Evolutionary conservation across 2,329 filamentous ascomycete genomes (phyloP), one percentile per base, ranked within the genome.

Genomic region (Talaromyces sp.): DNA sequence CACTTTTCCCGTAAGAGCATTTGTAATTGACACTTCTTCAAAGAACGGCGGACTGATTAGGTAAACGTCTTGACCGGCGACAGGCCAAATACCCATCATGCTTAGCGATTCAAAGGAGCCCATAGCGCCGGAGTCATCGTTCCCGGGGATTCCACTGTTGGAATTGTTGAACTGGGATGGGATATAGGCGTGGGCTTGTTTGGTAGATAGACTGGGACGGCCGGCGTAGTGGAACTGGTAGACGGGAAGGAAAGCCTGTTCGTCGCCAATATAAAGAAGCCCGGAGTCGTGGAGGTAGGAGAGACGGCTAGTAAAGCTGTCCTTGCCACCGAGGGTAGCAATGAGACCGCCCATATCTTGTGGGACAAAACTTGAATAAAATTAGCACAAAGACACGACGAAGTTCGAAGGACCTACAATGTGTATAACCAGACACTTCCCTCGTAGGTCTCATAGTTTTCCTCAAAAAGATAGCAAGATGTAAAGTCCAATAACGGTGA

Each of bases 381-480:
- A 23, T 23, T 23, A 23, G 23, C 23, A 1, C 23, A 23, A 23
- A 23, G 23, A 23, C 23, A 23, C 23, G 23, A 23, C 23, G 23
- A 23, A 23, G 23, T 23, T 23, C 23, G 23, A 51, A 28, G 12
- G 18, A 53, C 50, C 31, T 89, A 89, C 42, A 90, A 92, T 16
- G 85, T 85, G 69, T 92, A 92, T 60, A 91, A 84, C 89, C 89
- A 92, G 1, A 85, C 78, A 63, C 84, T 87, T 47, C 85, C 87
- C 71, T 92, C 89, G 66, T 89, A 92, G 0, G 89, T 91, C 72
- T 92, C 89, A 6, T 83, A 81, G 0, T 84, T 87, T 2, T 79
- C 67, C 0, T 77, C 70, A 34, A 79, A 80, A 14, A 83, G 74
- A 63, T 82, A 83, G 69, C 82, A 83, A 2, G 74, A 78, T 0